phyloP scores from a whole-genome alignment of 495 filamentous ascomycete species.

The Podospora pseudopauciseta region DNA sequence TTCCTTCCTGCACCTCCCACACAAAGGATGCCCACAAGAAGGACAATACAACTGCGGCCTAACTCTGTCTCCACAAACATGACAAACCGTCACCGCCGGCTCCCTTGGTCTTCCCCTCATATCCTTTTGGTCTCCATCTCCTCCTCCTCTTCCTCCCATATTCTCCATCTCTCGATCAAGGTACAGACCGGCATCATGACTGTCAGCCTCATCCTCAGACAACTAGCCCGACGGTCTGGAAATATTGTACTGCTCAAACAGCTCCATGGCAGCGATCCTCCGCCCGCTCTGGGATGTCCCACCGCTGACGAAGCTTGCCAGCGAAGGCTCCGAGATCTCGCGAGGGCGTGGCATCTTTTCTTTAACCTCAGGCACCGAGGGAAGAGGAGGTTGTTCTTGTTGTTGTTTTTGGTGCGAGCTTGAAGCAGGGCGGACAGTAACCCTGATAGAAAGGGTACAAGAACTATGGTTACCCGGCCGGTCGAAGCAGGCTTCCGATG shows the following conservation, averaged over 20 bases:
- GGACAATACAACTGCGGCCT: conserved; percentile 34
- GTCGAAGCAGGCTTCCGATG: conserved; percentile 21
- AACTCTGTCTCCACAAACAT: conserved; percentile 37
- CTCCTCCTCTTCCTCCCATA: conserved; percentile 18
- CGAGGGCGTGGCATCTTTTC: neutral
- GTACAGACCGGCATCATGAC: neutral
- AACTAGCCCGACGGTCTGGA: conserved; percentile 39
- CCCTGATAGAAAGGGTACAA: conserved; percentile 10
- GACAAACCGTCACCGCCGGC: conserved; percentile 28
- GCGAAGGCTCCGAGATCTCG: conserved; percentile 10
- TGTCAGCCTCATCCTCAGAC: conserved; percentile 34
- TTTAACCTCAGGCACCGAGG: neutral
- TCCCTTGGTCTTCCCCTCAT: neutral
- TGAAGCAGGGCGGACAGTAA: neutral
- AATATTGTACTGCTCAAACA: conserved; percentile 37
- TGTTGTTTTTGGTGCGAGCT: neutral
- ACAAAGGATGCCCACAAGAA: conserved; percentile 40
- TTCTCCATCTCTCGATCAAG: conserved; percentile 17
- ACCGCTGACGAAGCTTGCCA: conserved; percentile 8
- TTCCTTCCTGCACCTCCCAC: conserved; percentile 30
- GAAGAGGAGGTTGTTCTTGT: neutral
- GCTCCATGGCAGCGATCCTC: conserved; percentile 29
- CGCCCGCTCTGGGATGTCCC: conserved; percentile 13
- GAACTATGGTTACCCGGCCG: conserved; percentile 24
- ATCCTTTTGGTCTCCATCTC: neutral